Evolutionary conservation across 139 green algal genomes (phyloP).

Genomic region (Spirogloea muscicola): DNA sequence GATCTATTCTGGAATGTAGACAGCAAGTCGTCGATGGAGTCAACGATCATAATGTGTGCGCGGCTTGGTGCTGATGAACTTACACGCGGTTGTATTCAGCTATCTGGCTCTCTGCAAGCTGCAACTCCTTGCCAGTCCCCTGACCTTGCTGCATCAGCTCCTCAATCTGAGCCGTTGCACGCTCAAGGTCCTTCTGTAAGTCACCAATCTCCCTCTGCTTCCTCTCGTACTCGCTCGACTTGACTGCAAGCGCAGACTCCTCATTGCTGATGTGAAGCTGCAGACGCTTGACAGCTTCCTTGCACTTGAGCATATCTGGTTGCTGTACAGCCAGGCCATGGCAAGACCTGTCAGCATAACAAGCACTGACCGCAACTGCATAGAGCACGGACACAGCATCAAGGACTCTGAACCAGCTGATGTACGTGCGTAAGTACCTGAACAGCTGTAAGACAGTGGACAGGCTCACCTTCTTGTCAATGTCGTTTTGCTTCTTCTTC

Average conservation of each 20-base stretch:
- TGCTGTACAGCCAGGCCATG: slow-evolving; percentile 26
- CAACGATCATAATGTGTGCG: too few relatives aligned
- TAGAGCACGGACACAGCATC: background rate
- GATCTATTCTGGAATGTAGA: background rate
- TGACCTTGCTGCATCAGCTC: slow-evolving; percentile 29
- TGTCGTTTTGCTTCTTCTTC: slow-evolving; percentile 65
- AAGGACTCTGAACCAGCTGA: background rate
- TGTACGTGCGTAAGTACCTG: too few relatives aligned
- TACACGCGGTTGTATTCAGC: slow-evolving; percentile 43
- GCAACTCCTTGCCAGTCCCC: slow-evolving; percentile 30
- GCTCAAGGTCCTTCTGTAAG: slow-evolving; percentile 28
- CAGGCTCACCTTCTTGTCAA: slow-evolving; percentile 62
- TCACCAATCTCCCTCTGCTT: slow-evolving; percentile 7
- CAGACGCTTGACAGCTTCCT: slow-evolving; percentile 41
- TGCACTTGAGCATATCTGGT: slow-evolving; percentile 34
- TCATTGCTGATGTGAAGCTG: slow-evolving; percentile 8
- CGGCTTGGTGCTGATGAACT: background rate
- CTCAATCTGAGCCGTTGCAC: slow-evolving; percentile 2
- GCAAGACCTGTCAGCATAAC: background rate
- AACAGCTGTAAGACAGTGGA: too few relatives aligned
- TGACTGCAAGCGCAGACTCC: slow-evolving; percentile 3
- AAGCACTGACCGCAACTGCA: background rate
- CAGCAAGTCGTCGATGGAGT: too few relatives aligned
- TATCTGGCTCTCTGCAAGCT: slow-evolving; percentile 38
- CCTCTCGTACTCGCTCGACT: slow-evolving; percentile 14